Base-by-base conservation (phyloP, 129 eudicot genomes). In the Oenanthe sinensis region DNA sequence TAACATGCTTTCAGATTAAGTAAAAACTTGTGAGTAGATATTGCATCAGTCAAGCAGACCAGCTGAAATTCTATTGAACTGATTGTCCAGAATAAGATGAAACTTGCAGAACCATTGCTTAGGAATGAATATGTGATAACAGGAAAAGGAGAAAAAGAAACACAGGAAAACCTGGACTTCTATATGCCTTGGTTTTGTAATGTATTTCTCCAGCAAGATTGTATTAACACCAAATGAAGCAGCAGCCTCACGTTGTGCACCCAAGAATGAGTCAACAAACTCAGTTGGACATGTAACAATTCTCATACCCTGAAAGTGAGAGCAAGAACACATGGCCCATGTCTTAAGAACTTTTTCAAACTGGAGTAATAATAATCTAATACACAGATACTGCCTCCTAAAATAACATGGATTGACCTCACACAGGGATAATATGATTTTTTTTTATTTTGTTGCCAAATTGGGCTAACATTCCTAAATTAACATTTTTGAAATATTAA, bases 181-280 rank as follows among this genome's bases (percentile, higher is more conserved):
- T 82, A 95, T 95, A 80, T 95, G 99, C 84, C 99, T 88, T 69
- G 97, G 99, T 60, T 90, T 86, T 79, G 96, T 95, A 60, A 95
- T 95, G 80, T 95, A 95, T 84, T 95, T 95, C 84, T 95, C 99
- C 81, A 95, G 85, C 78, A 95, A 86, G 71, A 95, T 92, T 45
- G 97, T 89, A 82, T 89, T 83, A 40, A 95, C 88, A 7, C 99
- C 99, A 80, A 95, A 95, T 49, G 97, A 95, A 78, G 99, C 99
- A 72, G 99, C 95, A 81, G 97, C 99, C 85, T 92, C 99, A 69
- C 99, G 90, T 77, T 90, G 96, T 71, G 99, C 99, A 75, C 94
- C 96, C 82, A 92, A 84, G 77, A 95, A 95, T 26, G 97, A 78
- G 77, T 95, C 99, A 22, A 84, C 92, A 86, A 95, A 95, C 68